Conservation (phyloP, 164 flowering plant species). For the Dillenia suffruticosa region DNA sequence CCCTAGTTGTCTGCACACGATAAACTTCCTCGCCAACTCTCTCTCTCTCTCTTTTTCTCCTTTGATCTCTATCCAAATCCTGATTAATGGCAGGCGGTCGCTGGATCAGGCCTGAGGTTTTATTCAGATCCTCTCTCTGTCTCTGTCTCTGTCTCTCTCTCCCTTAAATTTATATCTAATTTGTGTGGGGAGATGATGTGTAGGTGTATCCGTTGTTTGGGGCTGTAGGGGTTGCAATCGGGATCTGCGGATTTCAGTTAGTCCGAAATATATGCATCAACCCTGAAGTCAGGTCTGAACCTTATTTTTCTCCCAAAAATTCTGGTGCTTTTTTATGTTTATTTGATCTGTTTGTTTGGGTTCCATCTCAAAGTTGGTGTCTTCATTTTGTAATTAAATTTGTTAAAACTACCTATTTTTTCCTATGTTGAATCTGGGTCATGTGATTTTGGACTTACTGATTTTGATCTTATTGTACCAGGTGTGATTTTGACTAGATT, state of each 20-base stretch:
- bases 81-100: constrained; percentile 12
- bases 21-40: too few relatives aligned
- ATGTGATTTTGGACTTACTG: too few relatives aligned
- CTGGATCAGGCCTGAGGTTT: constrained; percentile 65
- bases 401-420: too few relatives aligned
- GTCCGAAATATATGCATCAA: constrained; percentile 45
- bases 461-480: too few relatives aligned
- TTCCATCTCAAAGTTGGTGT: too few relatives aligned
- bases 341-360: too few relatives aligned
- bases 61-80: too few relatives aligned
- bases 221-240: constrained; percentile 47
- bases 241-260: constrained; percentile 49
- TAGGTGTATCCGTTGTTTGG: constrained; percentile 58
- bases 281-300: constrained; percentile 57
- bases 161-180: constrained; percentile 2
- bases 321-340: neutral
- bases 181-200: neutral
- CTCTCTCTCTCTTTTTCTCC: too few relatives aligned
- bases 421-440: too few relatives aligned
- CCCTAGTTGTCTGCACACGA: too few relatives aligned
- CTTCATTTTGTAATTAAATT: too few relatives aligned
- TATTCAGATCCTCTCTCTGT: neutral
- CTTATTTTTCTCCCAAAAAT: neutral
- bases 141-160: neutral
- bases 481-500: too few relatives aligned